These are phyloP conservation scores for Fomitopsis palustris DNA, from an alignment of 1,284 basidiomycete species.

Conservation along the genomic window DNA sequence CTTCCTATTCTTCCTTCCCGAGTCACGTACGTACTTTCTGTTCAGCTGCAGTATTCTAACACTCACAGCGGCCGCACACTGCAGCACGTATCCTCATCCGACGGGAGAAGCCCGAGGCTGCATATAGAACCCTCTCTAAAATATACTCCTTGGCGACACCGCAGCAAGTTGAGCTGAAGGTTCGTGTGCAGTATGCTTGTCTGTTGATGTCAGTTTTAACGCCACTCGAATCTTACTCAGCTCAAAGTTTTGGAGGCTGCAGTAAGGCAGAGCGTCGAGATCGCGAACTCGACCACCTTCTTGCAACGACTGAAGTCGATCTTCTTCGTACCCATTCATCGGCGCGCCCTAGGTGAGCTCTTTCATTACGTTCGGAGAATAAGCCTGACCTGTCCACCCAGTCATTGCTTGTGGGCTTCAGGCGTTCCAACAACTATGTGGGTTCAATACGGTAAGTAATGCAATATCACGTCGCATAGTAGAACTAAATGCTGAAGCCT, in stretches of 20 bases:
- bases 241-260: slow-evolving; percentile 57
- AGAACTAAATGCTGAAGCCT: not conserved
- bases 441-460: slow-evolving; percentile 45
- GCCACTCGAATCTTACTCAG: slow-evolving; percentile 26
- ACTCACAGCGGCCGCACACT: not conserved
- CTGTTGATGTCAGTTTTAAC: too few relatives aligned
- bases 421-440: slow-evolving; percentile 80
- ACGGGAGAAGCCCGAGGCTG: slow-evolving; percentile 46
- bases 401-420: slow-evolving; percentile 79
- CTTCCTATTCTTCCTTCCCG: slow-evolving; percentile 66
- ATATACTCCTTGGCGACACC: slow-evolving; percentile 66
- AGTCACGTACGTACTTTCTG: slow-evolving; percentile 55
- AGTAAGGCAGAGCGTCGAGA: slow-evolving; percentile 62
- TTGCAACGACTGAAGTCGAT: slow-evolving; percentile 53
- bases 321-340: slow-evolving; percentile 53
- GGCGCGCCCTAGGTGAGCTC: slow-evolving; percentile 66
- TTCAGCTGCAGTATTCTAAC: not conserved
- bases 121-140: slow-evolving; percentile 51
- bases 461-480: not conserved
- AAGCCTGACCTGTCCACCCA: slow-evolving; percentile 21
- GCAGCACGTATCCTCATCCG: slow-evolving; percentile 70
- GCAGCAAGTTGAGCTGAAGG: slow-evolving; percentile 67
- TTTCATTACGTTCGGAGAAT: not conserved
- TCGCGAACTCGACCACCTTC: slow-evolving; percentile 61
- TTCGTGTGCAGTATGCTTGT: slow-evolving; percentile 18